phyloP scores from a whole-genome alignment of 768 basidiomycete species.

The Cystobasidium tubakii region DNA sequence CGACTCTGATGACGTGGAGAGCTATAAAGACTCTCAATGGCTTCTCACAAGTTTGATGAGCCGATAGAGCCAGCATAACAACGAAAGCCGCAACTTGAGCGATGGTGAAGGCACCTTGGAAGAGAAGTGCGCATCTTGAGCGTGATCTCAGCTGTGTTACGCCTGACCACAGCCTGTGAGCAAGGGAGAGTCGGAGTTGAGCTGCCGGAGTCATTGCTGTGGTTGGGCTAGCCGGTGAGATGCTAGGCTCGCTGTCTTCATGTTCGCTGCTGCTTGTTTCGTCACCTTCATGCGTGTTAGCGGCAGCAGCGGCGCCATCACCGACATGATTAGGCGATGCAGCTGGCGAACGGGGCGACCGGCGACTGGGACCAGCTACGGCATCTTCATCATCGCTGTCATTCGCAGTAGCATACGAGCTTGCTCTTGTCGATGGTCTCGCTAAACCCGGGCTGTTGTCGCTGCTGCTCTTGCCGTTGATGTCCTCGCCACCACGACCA shows the following conservation, averaged over 20 bases:
- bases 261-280: background rate
- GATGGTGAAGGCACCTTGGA: slow-evolving; percentile 19
- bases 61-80: slow-evolving; percentile 35
- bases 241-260: background rate
- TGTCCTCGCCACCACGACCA: background rate
- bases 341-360: background rate
- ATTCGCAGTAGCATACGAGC: background rate
- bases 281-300: background rate
- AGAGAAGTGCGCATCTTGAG: slow-evolving; percentile 11
- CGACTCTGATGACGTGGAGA: slow-evolving; percentile 38
- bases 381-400: slow-evolving; percentile 3
- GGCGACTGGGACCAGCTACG: background rate
- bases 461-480: background rate
- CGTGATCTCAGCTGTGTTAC: slow-evolving; percentile 10
- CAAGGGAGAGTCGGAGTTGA: slow-evolving; percentile 19
- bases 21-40: slow-evolving; percentile 40
- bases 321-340: background rate
- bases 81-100: slow-evolving; percentile 41
- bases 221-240: background rate
- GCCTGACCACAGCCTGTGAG: slow-evolving; percentile 8
- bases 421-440: slow-evolving; percentile 8
- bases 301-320: background rate
- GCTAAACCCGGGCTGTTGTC: background rate
- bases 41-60: slow-evolving; percentile 37
- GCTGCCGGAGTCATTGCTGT: slow-evolving; percentile 24